Base-by-base conservation (phyloP, 306 rosid species). In the Elaeagnus macrophylla region DNA sequence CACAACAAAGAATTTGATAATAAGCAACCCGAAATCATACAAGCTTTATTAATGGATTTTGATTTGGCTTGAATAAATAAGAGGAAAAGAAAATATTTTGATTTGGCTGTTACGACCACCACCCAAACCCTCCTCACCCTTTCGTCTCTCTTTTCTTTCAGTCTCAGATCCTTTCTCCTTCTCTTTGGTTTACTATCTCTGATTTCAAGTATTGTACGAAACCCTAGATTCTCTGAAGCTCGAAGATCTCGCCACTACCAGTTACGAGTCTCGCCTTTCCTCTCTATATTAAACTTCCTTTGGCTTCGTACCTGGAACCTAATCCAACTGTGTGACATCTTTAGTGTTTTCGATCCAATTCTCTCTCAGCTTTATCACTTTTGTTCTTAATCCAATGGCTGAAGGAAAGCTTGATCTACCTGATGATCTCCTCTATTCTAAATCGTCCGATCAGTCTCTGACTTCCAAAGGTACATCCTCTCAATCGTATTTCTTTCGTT, bases 321-420 rank as follows among this genome's bases (percentile, higher is more conserved):
- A 49, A 42, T 51, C 48, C 63, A 47, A 7, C 16, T 32, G 46
- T 40, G 51, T 15, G 56, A 46, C 67, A 18, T 44, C 63, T 36
- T 60, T 12, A 10, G 12, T 10, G 51, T 39, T 64, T 57, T 54
- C 53, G 54, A 39, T 67, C 74, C 36, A 59, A 12, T 25, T 46
- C 19, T 57, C 48, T 41, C 18, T 41, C 69, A 25, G 45, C 43
- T 67, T 17, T 14, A 9, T 53, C 38, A 20, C 25, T 19, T 41
- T 42, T 39, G 36, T n/a, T 19, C 57, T 17, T 25, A 25, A 14
- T 44, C 51, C 53, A 35, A 79, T 79, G 85, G 85, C 79, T 50
- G 77, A 79, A 60, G 65, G 75, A 51, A 79, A 79, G 62, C 57
- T 76, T 74, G 79, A 72, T 75, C 85, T 72, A 3, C 79, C 82